A percentile compares a stretch with the other conserved stretches of the same genome.
Evolutionary conservation across 1,284 basidiomycete species (phyloP).

Genomic region (Rhodotorula sp.): DNA sequence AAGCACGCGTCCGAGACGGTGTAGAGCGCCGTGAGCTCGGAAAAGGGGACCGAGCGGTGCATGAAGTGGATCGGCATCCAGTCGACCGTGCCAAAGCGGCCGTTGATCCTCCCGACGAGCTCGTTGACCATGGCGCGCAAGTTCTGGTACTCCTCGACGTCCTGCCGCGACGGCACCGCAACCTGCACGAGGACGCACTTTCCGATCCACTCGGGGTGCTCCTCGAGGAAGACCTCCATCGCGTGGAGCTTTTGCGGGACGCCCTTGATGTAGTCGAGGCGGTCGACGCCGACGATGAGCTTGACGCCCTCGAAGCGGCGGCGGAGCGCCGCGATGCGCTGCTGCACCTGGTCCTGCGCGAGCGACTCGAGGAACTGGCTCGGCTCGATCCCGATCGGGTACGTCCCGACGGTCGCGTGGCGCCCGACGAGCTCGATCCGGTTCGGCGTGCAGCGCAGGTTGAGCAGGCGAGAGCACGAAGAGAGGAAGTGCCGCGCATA

Average conservation of each 20-base stretch:
- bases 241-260: conserved; percentile 98
- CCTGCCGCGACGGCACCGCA: conserved; percentile 94
- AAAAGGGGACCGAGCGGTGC: conserved; percentile 87
- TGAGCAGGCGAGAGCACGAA: conserved; percentile 93
- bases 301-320: conserved; percentile 91
- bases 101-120: conserved; percentile 96
- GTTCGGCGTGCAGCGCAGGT: conserved; percentile 85
- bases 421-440: conserved; percentile 94
- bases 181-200: conserved; percentile 97
- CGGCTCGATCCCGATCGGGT: conserved; percentile 98
- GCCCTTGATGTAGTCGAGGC: conserved; percentile 99
- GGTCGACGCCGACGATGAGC: conserved; percentile 96
- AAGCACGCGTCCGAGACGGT: conserved; percentile 95
- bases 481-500: conserved; percentile 99
- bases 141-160: conserved; percentile 99
- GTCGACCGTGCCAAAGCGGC: conserved; percentile 95
- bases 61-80: conserved; percentile 99
- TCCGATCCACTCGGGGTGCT: conserved; percentile 99
- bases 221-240: conserved; percentile 90
- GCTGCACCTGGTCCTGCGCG: conserved; percentile 72
- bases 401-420: conserved; percentile 94
- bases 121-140: conserved; percentile 94
- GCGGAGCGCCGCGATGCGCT: conserved; percentile 77
- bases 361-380: conserved; percentile 85
- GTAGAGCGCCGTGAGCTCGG: conserved; percentile 94